phyloP scores from a whole-genome alignment of 306 rosid genomes.

The Alnus rubra region DNA sequence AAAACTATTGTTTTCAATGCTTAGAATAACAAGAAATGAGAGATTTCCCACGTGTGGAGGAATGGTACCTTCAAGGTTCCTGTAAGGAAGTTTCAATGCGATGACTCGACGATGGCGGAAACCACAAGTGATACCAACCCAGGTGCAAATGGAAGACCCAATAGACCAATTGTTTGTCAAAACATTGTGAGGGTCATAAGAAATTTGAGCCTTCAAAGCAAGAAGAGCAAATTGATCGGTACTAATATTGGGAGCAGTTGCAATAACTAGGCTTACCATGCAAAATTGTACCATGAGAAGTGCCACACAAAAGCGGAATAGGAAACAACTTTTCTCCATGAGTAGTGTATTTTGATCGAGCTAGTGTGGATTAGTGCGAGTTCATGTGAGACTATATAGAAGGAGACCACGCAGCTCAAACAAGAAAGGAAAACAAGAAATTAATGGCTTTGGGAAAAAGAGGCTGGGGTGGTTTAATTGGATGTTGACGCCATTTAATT shows the following conservation, averaged over 20 bases:
- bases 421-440: too few species aligned
- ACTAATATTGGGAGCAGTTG: not conserved
- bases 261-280: not conserved
- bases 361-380: too few species aligned
- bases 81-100: not conserved
- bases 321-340: not conserved
- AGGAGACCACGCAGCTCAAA: too few species aligned
- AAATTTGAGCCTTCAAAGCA: not conserved
- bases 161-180: not conserved
- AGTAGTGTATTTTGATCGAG: not conserved
- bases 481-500: too few species aligned
- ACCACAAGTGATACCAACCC: not conserved
- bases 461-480: too few species aligned
- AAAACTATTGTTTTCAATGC: not conserved
- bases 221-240: not conserved
- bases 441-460: too few species aligned
- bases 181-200: not conserved
- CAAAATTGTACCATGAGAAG: not conserved
- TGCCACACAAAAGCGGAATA: not conserved
- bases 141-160: not conserved
- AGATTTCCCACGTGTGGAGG: not conserved
- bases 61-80: not conserved
- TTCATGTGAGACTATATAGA: too few species aligned
- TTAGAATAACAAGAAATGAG: not conserved
- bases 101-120: not conserved